phyloP scores from a whole-genome alignment of 257 asterid species.

The Cruciata laevipes region DNA sequence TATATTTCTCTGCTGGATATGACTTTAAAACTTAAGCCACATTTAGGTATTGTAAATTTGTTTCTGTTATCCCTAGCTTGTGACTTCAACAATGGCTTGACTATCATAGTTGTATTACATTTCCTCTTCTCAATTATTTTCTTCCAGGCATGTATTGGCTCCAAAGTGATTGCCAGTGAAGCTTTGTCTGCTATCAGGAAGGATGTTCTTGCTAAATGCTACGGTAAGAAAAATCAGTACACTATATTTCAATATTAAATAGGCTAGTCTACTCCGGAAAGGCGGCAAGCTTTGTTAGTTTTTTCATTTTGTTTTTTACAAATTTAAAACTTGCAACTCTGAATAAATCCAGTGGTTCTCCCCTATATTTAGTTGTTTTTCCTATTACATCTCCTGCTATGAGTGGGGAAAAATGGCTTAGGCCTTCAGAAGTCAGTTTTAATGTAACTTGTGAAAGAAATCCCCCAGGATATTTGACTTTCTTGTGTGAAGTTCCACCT shows the following conservation, averaged over 20 bases:
- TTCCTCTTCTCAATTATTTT: conserved; percentile 6
- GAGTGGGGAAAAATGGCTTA: not conserved
- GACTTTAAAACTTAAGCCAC: not conserved
- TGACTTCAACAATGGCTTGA: not conserved
- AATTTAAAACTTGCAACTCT: not conserved
- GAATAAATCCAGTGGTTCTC: not conserved
- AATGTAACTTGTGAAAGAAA: not conserved
- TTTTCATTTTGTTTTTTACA: not conserved
- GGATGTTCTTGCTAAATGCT: conserved; percentile 97
- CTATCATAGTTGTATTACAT: not conserved
- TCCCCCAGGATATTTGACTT: not conserved
- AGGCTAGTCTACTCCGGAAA: not conserved
- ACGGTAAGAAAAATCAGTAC: conserved; percentile 46
- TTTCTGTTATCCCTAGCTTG: not conserved
- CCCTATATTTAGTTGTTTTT: not conserved
- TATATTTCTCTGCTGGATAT: not conserved
- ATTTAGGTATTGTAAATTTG: not conserved
- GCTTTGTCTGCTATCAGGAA: conserved; percentile 92
- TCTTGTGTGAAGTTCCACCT: not conserved
- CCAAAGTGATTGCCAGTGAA: conserved; percentile 98
- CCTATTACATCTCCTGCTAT: not conserved
- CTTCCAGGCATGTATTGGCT: conserved; percentile 84
- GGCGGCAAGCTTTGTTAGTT: not conserved
- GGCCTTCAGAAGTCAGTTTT: not conserved
- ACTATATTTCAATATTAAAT: not conserved